Percentiles rank a stretch among this genome's conserved stretches.
phyloP scores from a whole-genome alignment of 257 asterid species.

The Nicotiana tabacum region DNA sequence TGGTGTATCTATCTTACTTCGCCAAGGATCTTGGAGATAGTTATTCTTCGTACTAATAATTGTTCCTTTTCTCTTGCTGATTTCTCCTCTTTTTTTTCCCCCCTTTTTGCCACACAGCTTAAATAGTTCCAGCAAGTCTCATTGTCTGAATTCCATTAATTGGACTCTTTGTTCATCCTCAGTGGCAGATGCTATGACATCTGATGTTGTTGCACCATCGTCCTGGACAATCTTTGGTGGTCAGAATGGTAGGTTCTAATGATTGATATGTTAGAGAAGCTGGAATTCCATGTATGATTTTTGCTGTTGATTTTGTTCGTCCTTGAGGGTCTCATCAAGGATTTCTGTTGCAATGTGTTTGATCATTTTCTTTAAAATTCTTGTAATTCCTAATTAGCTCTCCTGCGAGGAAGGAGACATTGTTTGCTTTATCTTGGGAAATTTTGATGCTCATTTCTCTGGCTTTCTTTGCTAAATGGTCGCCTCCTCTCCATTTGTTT shows the following conservation, averaged over 20 bases:
- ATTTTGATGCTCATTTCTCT: not conserved
- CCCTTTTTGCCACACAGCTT: slow-evolving; percentile 32
- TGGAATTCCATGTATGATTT: not conserved
- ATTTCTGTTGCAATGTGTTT: not conserved
- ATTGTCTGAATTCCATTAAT: slow-evolving; percentile 47
- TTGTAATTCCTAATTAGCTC: not conserved
- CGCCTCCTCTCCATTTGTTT: not conserved
- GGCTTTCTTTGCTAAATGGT: not conserved
- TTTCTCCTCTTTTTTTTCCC: not conserved
- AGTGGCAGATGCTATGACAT: slow-evolving; percentile 55
- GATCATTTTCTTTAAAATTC: not conserved
- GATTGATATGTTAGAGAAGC: slow-evolving; percentile 21
- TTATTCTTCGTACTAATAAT: not conserved
- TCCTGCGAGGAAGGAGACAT: not conserved
- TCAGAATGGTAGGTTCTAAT: slow-evolving; percentile 66
- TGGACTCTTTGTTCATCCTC: slow-evolving; percentile 81
- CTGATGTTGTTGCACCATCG: slow-evolving; percentile 92
- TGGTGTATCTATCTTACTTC: not conserved
- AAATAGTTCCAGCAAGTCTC: slow-evolving; percentile 46
- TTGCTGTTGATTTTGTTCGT: not conserved
- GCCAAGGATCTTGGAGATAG: slow-evolving; percentile 5
- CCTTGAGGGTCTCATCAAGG: not conserved
- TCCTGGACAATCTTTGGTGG: slow-evolving; percentile 98
- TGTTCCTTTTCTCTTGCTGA: not conserved
- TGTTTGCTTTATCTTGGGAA: not conserved